Evolutionary conservation across 768 basidiomycete species (phyloP).

Genomic region (Glaciozyma antarctica): DNA sequence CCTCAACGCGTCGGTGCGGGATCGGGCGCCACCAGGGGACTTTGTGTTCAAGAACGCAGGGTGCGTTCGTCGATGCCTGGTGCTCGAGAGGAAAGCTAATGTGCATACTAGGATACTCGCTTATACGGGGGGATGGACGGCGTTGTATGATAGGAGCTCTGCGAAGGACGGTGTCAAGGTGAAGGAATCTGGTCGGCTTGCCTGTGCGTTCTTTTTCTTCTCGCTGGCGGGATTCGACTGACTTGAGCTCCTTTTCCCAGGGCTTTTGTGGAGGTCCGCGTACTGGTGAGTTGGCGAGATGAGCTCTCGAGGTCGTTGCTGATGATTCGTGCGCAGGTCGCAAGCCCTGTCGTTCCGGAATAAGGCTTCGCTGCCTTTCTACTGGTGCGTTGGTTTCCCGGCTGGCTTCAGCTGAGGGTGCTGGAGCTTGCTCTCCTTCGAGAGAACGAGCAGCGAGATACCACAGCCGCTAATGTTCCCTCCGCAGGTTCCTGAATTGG

Average conservation of each 20-base stretch:
- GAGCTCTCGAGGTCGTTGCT: too few species aligned
- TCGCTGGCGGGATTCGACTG: not conserved
- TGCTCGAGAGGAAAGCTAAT: too few species aligned
- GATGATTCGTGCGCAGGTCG: too few species aligned
- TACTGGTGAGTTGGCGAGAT: not conserved
- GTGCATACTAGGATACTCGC: not conserved
- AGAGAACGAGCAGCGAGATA: too few species aligned
- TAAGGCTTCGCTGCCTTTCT: not conserved
- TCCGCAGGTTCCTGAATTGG: not conserved
- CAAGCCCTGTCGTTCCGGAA: not conserved
- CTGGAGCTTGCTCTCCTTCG: too few species aligned
- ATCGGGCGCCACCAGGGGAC: not conserved
- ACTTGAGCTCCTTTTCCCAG: not conserved
- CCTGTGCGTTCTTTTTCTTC: not conserved
- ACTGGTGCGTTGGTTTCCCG: not conserved
- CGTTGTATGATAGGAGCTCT: not conserved
- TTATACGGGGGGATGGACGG: not conserved
- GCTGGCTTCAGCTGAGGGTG: too few species aligned
- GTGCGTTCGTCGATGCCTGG: not conserved
- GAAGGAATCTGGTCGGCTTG: not conserved
- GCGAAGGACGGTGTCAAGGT: not conserved
- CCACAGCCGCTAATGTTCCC: too few species aligned
- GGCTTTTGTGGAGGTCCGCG: not conserved
- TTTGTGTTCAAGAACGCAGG: not conserved
- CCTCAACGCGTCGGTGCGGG: not conserved